A percentile compares a stretch with the other conserved stretches of the same genome.
Evolutionary conservation across 306 rosid genomes (phyloP).

Genomic region (Trichosanthes cucumerina): DNA sequence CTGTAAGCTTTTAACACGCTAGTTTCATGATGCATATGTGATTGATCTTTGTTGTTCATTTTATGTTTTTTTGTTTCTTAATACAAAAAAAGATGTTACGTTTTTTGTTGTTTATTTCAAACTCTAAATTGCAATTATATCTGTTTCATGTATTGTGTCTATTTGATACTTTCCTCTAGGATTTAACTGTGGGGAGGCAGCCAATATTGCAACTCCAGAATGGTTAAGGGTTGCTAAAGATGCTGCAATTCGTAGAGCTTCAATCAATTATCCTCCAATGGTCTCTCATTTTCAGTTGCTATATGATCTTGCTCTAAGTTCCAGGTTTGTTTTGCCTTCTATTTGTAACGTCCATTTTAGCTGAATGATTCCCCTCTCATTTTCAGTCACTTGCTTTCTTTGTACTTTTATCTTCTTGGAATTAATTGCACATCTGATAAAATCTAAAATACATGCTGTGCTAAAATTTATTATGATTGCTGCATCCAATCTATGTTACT

Average conservation of each 20-base stretch:
- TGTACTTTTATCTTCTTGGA: not conserved
- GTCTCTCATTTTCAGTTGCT: slow-evolving; percentile 96
- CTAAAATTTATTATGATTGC: not conserved
- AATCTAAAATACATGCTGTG: not conserved
- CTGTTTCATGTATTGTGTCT: slow-evolving; percentile 16
- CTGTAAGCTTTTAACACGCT: slow-evolving; percentile 7
- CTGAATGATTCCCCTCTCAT: slow-evolving; percentile 6
- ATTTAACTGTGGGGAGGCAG: slow-evolving; percentile 96
- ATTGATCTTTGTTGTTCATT: not conserved
- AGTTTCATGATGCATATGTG: not conserved
- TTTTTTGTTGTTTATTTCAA: not conserved
- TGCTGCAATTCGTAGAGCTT: slow-evolving; percentile 98
- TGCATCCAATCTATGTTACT: not conserved
- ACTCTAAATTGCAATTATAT: slow-evolving; percentile 8
- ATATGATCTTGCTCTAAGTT: slow-evolving; percentile 91
- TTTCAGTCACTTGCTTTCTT: not conserved
- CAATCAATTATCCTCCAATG: slow-evolving; percentile 94
- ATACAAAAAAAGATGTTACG: not conserved
- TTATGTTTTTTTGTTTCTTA: not conserved
- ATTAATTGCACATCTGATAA: not conserved
- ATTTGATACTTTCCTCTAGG: slow-evolving; percentile 37
- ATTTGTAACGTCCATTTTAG: slow-evolving; percentile 15
- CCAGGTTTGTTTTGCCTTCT: slow-evolving; percentile 53
- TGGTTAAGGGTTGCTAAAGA: slow-evolving; percentile 96
- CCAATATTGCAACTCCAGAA: slow-evolving; percentile 98